phyloP scores from a whole-genome alignment of 2,329 filamentous ascomycete species.

The Phyllosticta ampelicida region DNA sequence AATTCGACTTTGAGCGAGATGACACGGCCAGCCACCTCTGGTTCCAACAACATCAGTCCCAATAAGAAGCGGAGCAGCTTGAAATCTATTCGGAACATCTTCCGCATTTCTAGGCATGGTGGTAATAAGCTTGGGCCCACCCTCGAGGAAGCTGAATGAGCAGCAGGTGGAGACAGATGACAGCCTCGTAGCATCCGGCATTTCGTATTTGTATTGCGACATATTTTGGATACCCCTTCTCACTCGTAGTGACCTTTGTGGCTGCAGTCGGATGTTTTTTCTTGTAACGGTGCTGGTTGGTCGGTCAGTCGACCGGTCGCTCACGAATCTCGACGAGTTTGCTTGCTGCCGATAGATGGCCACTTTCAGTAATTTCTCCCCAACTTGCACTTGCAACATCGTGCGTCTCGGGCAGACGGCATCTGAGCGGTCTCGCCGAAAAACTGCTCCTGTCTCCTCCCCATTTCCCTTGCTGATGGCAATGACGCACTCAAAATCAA shows the following conservation, averaged over 20 bases:
- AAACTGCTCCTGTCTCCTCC: neutral
- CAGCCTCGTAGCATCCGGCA: neutral
- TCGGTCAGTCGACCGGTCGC: too few species aligned
- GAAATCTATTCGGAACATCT: slow-evolving; percentile 5
- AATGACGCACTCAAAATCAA: neutral
- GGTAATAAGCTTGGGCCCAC: slow-evolving; percentile 9
- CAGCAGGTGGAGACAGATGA: neutral
- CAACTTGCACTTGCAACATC: neutral
- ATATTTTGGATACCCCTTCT: slow-evolving; percentile 6
- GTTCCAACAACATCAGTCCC: neutral
- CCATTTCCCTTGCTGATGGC: neutral
- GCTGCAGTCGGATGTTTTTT: neutral
- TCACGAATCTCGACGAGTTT: slow-evolving; percentile 9
- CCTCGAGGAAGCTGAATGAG: slow-evolving; percentile 6
- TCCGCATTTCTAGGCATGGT: slow-evolving; percentile 3
- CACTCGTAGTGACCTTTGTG: neutral
- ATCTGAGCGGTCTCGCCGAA: neutral
- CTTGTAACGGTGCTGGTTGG: slow-evolving; percentile 3
- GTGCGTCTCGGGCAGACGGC: neutral
- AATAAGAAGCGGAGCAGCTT: slow-evolving; percentile 3
- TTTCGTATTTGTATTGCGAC: slow-evolving; percentile 2
- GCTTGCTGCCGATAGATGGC: neutral
- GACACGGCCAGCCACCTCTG: slow-evolving; percentile 6
- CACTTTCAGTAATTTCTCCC: neutral
- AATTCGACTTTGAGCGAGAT: slow-evolving; percentile 5